Evolutionary conservation across 1,284 basidiomycete species (phyloP).

Genomic region (Polyporus tsugae): DNA sequence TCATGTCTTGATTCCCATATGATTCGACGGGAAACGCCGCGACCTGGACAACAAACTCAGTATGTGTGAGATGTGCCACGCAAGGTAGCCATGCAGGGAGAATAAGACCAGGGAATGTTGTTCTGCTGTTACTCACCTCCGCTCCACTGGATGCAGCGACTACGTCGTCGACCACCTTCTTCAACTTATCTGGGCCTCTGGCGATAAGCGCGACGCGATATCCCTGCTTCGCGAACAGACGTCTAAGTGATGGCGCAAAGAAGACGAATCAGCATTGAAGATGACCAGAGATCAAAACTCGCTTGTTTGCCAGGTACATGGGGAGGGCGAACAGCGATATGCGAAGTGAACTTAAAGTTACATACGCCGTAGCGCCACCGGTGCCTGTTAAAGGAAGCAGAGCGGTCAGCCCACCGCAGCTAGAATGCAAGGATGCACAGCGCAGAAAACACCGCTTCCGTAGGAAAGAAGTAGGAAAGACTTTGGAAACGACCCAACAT

Average conservation of each 20-base stretch:
- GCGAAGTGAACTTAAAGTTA: constrained; percentile 10
- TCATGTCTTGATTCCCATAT: constrained; percentile 63
- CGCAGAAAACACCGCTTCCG: not conserved
- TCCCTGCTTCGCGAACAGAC: constrained; percentile 10
- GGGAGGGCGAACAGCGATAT: not conserved
- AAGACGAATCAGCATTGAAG: not conserved
- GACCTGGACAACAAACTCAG: constrained; percentile 50
- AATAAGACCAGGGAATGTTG: no score
- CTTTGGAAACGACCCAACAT: no score
- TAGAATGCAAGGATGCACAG: not conserved
- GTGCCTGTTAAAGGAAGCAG: constrained; percentile 51
- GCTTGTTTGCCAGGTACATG: not conserved
- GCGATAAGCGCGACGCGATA: constrained; percentile 71
- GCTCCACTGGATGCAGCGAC: constrained; percentile 56
- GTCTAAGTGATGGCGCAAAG: not conserved
- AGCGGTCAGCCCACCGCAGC: not conserved
- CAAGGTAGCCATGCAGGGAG: not conserved
- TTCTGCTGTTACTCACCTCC: constrained; percentile 49
- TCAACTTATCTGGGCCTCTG: constrained; percentile 60
- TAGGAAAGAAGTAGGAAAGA: no score
- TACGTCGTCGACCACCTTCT: constrained; percentile 63
- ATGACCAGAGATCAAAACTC: not conserved
- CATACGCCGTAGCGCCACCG: constrained; percentile 70
- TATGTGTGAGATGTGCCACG: not conserved
- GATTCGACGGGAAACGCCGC: constrained; percentile 63